Base-by-base conservation (phyloP, 495 filamentous ascomycete genomes). In the Talaromyces nanjingensis region DNA sequence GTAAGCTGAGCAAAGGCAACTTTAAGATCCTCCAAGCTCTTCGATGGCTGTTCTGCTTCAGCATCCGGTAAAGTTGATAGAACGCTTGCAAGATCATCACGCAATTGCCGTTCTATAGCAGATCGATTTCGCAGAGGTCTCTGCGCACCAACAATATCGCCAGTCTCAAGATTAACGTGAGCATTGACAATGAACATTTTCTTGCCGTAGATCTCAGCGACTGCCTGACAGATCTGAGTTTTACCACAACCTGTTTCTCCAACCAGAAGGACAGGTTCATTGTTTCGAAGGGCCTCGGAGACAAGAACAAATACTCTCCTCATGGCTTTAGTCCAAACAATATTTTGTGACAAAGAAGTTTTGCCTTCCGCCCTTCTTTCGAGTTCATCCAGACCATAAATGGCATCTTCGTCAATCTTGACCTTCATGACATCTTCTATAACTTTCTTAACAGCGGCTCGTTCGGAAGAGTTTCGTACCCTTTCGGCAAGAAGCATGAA, bases 241-340 rank as follows among this genome's bases (percentile, higher is more conserved):
- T 99, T 99, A 31, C 96, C 96, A 68, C 92, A 96, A 2, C 96
- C 96, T 53, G 96, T 99, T 69, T 97, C 96, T 64, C 96, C 96
- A 45, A 99, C 91, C 9, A 99, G 79, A 49, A 99, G 78, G 14
- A 98, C 89, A 1, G 96, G 96, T 76, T 99, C 96, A 66, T 96
- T 91, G 69, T 96, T 93, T 14, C 85, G 84, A 60, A 98, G 74
- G 3, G 96, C 94, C 62, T 89, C 84, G 16, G 88, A 87, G 39
- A 98, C 91, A 14, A 99, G 76, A 12, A 94, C 83, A 72, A 90
- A 96, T 11, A 98, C 80, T 33, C 96, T 84, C 2, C 91, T 87
- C 92, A 98, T 99, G 2, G 92, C 91, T 66, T 86, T 86, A 0
- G 96, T 99, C 96, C 93, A 98, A 18, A 97, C 90, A 59, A 98